Evolutionary conservation across 2,329 filamentous ascomycete species (phyloP), one percentile per base, ranked within the genome.

Genomic region (Aspergillus latus): DNA sequence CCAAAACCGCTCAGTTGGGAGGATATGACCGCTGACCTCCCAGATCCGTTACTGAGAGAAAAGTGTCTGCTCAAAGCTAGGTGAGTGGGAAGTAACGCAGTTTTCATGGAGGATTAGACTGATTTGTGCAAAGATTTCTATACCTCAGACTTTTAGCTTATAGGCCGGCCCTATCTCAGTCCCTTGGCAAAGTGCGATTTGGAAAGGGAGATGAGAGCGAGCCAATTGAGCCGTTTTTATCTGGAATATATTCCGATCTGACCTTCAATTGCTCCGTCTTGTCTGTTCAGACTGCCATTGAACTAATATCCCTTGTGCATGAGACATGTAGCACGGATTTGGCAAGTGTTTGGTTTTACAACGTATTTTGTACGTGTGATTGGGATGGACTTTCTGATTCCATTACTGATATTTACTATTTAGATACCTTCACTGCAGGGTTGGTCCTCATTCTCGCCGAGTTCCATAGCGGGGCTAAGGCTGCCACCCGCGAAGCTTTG

Each of bases 281-380:
- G 7, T 49, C 34, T 16, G 34, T 28, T 4, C 32, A 34, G 16
- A 11, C 32, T 21, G 32, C 46, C 46, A 28, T 39, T 49, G 32
- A 49, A 16, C 34, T 49, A 5, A 39, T 49, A 26, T 10, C 11
- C 10, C 21, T 49, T 4, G 26, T 39, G 16, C 9, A 39, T n/a
- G 11, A 49, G 1, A 49, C 34, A 6, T 49, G 32, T 15, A 28
- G 21, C 9, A 49, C 32, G 8, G 34, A 49, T 13, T 15, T 49
- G 47, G 47, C 47, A 9, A 49, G 47, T 16, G 32, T 49, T n/a
- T 49, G 47, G 47, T 40, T 37, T 4, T 49, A 49, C 16, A 49
- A 30, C 21, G 34, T 49, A 13, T 49, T 49, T 10, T 49, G 47
- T 49, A 39, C 32, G 34, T 1, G 8, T 5, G 3, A 4, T 4